Evolutionary conservation across 2,329 filamentous ascomycete genomes (phyloP), one percentile per base, ranked within the genome.

Genomic region (Coniochaeta sp.): DNA sequence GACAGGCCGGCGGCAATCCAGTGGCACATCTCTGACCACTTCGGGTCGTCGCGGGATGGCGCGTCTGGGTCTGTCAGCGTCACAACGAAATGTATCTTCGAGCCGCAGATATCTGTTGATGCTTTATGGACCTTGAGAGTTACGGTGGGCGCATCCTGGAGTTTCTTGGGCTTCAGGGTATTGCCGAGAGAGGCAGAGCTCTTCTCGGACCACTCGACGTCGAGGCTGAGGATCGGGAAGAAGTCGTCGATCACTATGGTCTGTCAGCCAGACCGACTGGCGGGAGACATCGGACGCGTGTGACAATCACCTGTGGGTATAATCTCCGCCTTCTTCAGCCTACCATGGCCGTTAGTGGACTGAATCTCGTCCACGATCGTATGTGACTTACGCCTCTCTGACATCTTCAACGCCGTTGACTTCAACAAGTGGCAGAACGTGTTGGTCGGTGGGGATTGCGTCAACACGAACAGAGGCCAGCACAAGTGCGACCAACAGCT

Each of bases 201-300:
- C 51, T 75, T 61, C 13, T 62, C 66, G 1, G 69, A 63, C 52
- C 73, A 71, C 65, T 77, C 78, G 35, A 65, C 69, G 8, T 79
- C 67, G 35, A 85, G 60, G 33, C 72, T 70, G 50, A 82, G 67
- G 6, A 70, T 70, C 6, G 82, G 81, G 3, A 71, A 62, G 63
- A 86, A 85, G 55, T 79, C 74, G 56, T 83, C 74, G 53, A 85
- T 72, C 18, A 85, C 79, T 79, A 27, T 10, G 24, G 13, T 31
- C 20, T 18, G 9, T 51, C n/a, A 40, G 42, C 46, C n/a, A 56
- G 40, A 10, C 56, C 38, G 46, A 13, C 1, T 14, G 30, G 13
- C 42, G 13, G 4, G 6, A 1, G 3, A 4, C 3, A 6, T 6
- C 10, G 2, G 14, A 27, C 16, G 12, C 35, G 6, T 8, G 38